A percentile compares a stretch with the other conserved stretches of the same genome.
Conservation (phyloP, 1,139 yeast species). For the Zygosaccharomyces sapae region DNA sequence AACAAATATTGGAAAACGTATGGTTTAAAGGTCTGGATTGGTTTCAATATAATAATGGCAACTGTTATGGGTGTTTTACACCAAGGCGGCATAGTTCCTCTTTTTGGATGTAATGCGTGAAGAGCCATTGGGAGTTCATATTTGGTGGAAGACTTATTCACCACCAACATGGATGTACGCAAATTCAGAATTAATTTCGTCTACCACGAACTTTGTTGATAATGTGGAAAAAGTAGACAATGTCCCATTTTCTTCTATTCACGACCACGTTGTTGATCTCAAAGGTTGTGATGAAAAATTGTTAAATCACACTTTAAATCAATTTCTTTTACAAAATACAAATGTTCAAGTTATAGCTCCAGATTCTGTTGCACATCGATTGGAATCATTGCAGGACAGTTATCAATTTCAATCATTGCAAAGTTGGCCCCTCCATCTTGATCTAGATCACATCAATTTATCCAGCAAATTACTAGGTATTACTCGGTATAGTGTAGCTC, state of each 20-base stretch:
- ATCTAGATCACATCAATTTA: slow-evolving; percentile 65
- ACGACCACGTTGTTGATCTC: slow-evolving; percentile 38
- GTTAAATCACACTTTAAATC: slow-evolving; percentile 26
- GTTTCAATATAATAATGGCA: slow-evolving; percentile 59
- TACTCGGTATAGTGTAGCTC: slow-evolving; percentile 28
- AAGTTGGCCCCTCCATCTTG: slow-evolving; percentile 44
- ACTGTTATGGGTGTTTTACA: slow-evolving; percentile 75
- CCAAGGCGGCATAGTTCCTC: slow-evolving; percentile 82
- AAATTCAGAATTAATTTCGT: slow-evolving; percentile 30
- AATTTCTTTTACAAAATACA: slow-evolving; percentile 20
- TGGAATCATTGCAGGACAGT: slow-evolving; percentile 19
- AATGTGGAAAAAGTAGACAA: slow-evolving; percentile 21
- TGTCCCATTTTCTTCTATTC: slow-evolving; percentile 15
- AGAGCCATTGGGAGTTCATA: slow-evolving; percentile 38
- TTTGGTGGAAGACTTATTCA: slow-evolving; percentile 94
- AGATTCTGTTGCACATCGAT: slow-evolving; percentile 39
- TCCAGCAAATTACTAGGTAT: slow-evolving; percentile 55
- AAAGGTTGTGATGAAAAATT: slow-evolving; percentile 36
- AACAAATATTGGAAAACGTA: slow-evolving; percentile 26
- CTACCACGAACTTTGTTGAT: slow-evolving; percentile 29
- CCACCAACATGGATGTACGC: slow-evolving; percentile 90
- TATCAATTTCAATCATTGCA: slow-evolving; percentile 35
- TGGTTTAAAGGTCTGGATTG: slow-evolving; percentile 56
- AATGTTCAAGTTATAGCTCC: slow-evolving; percentile 47
- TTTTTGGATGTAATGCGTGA: slow-evolving; percentile 47